These are phyloP conservation scores for Aspergillus costaricaensis DNA, from an alignment of 2,329 filamentous ascomycete genomes.

Conservation along the genomic window DNA sequence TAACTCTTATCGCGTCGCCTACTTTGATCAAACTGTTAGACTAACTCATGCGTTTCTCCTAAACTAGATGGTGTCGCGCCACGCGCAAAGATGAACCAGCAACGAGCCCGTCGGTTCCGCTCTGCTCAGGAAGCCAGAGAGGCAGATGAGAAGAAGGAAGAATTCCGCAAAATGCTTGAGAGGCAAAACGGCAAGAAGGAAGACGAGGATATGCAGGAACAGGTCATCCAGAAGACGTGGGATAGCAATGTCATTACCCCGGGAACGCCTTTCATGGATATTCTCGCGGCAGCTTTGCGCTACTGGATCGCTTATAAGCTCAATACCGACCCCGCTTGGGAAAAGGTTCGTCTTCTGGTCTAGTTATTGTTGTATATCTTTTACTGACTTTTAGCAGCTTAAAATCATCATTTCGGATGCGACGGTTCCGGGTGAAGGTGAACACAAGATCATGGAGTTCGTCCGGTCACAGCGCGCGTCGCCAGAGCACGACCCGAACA, in stretches of 20 bases:
- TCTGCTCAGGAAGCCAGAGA: constrained; percentile 92
- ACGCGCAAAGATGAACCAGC: constrained; percentile 99
- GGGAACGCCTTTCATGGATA: constrained; percentile 98
- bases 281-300: constrained; percentile 81
- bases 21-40: background rate
- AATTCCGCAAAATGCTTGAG: constrained; percentile 81
- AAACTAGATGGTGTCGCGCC: constrained; percentile 91
- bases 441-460: constrained; percentile 99
- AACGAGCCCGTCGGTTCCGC: constrained; percentile 92
- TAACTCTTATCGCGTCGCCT: constrained; percentile 1
- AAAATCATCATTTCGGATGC: constrained; percentile 99
- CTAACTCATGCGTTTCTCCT: constrained; percentile 2
- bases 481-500: constrained; percentile 92
- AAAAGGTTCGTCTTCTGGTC: constrained; percentile 55
- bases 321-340: constrained; percentile 95
- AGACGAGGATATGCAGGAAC: constrained; percentile 62
- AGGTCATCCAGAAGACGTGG: constrained; percentile 81
- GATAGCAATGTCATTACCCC: constrained; percentile 88
- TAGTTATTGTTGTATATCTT: constrained; percentile 1
- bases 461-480: constrained; percentile 89
- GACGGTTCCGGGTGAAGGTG: constrained; percentile 94
- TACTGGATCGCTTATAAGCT: constrained; percentile 99
- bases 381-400: constrained; percentile 51
- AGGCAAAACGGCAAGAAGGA: constrained; percentile 70
- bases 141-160: constrained; percentile 87